Percentiles rank a stretch among this genome's conserved stretches.
Evolutionary conservation across 805 yeast genomes (phyloP).

Genomic region (Saccharomyces kudriavzevii): DNA sequence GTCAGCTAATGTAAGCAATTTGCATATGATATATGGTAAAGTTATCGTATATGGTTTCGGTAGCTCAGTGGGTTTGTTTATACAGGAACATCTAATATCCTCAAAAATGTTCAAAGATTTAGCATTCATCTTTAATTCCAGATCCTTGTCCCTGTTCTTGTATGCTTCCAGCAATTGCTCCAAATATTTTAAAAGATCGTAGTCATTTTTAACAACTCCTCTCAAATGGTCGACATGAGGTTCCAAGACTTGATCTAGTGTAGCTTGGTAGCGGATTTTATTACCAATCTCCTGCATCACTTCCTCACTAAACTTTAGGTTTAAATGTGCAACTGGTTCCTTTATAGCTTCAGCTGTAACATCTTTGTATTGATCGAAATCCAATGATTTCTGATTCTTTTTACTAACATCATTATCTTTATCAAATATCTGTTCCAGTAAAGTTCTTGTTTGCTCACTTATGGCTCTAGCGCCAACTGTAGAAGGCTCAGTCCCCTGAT

Average conservation of each 20-base stretch:
- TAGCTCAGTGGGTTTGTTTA: conserved; percentile 4
- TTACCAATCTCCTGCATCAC: background rate
- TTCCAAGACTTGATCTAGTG: conserved; percentile 16
- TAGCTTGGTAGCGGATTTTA: conserved; percentile 9
- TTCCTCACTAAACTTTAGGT: background rate
- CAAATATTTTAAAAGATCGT: conserved; percentile 17
- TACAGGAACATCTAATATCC: conserved; percentile 9
- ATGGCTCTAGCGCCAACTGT: background rate
- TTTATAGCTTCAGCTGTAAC: background rate
- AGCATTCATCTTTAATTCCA: conserved; percentile 1
- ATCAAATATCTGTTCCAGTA: background rate
- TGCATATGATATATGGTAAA: conserved; percentile 19
- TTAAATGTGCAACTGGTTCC: background rate
- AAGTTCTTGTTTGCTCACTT: background rate
- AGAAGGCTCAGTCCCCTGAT: background rate
- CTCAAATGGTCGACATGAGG: conserved; percentile 13
- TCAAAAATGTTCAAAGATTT: conserved; percentile 11
- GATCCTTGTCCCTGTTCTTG: conserved; percentile 7
- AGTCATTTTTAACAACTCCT: conserved; percentile 16
- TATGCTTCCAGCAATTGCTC: conserved; percentile 9
- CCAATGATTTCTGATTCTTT: background rate
- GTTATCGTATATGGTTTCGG: conserved; percentile 26
- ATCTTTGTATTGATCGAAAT: background rate
- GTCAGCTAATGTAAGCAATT: conserved; percentile 12
- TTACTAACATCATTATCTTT: background rate